These are phyloP conservation scores for Suillus spraguei DNA, from an alignment of 768 basidiomycete species.

Conservation along the genomic window DNA sequence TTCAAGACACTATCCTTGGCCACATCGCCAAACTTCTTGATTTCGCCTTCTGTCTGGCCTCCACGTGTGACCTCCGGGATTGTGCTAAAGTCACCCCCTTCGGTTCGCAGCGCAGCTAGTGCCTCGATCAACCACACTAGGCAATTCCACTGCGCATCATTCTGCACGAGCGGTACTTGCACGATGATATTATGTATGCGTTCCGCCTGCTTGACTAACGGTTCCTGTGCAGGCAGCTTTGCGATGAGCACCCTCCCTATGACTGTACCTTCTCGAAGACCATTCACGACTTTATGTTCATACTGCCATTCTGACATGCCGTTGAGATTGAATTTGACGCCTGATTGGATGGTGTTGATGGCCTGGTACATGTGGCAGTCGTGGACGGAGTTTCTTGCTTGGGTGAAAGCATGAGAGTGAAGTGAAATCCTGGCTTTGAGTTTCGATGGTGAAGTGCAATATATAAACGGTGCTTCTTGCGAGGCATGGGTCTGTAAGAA, in stretches of 20 bases:
- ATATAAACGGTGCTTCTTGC: background rate
- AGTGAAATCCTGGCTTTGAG: background rate
- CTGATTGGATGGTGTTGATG: background rate
- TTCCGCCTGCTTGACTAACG: background rate
- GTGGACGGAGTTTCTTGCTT: background rate
- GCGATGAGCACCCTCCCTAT: background rate
- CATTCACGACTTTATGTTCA: background rate
- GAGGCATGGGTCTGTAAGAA: background rate
- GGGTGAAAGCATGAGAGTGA: constrained; percentile 2
- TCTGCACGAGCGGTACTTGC: background rate
- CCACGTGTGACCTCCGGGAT: background rate
- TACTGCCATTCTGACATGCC: constrained; percentile 3
- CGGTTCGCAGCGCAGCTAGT: background rate
- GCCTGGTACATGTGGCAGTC: background rate
- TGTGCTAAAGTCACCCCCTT: background rate
- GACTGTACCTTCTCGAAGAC: background rate
- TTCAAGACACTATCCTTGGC: background rate
- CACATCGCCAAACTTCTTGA: background rate
- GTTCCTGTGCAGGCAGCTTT: background rate
- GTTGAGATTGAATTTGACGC: constrained; percentile 1
- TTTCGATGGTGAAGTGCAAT: background rate
- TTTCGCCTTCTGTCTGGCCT: background rate
- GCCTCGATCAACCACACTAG: background rate
- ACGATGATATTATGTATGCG: background rate
- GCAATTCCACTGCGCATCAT: background rate